Base-by-base conservation (phyloP, 2,329 filamentous ascomycete genomes). In the Trichoderma endophyticum region DNA sequence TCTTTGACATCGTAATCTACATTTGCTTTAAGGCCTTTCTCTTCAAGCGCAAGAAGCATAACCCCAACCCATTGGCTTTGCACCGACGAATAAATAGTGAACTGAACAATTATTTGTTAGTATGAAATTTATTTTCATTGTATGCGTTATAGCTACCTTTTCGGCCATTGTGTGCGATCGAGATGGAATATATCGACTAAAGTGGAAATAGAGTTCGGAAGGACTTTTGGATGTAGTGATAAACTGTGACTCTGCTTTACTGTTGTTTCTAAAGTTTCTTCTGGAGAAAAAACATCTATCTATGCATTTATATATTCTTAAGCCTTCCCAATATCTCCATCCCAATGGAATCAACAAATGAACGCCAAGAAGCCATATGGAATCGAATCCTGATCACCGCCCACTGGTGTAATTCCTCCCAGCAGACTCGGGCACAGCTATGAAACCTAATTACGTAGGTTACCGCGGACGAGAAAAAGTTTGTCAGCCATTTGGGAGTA, bases 31-130 rank as follows among this genome's bases (percentile, higher is more conserved):
- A 75, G 73, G 12, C 74, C 74, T 18, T 75, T 75, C 51, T 75
- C 70, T 12, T 68, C 65, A 8, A 75, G 34, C 6, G 73, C 71
- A 51, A 75, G 73, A 26, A 71, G 73, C 8, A 67, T 66, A 14
- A 73, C 73, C 21, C 75, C 75, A 2, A 74, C 75, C 75, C 74
- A 75, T 30, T 75, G 75, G 1, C 73, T 75, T 24, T 72, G 74
- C 36, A 60, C 59, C 30, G 74, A 75, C 2, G 73, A n/a, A 21
- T 56, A 66, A 28, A 66, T 34, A 28, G 63, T 66, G 26, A 66
- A 66, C 63, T 66, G n/a, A 14, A 8, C 8, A 26, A 24, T 26
- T 21, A 3, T 11, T 11, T 8, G 3, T 66, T n/a, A 66, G n/a
- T 7, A 2, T 8, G 14, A n/a, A 15, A 1, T 18, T 15, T 2